Base-by-base conservation (phyloP, 306 rosid genomes). In the Fagus crenata region DNA sequence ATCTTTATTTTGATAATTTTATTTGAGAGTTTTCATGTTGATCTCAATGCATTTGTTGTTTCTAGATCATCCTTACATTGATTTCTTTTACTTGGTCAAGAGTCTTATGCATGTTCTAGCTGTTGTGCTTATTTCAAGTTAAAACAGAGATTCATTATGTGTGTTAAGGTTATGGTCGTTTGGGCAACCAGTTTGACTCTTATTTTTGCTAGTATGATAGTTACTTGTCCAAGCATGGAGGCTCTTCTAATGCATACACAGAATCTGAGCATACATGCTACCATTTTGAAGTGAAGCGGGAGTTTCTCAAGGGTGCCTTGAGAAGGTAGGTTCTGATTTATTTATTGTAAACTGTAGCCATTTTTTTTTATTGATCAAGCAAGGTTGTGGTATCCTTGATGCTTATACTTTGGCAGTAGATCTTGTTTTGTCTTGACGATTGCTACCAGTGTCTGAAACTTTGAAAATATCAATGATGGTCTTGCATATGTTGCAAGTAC, bases 141-240 rank as follows among this genome's bases (percentile, higher is more conserved):
- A 39, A 72, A 49, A 31, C 56, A 36, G 28, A 33, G 54, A 69
- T 67, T 59, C 65, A 6, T 12, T 72, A 72, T 73, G 53, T 76
- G 51, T 75, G 80, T 58, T 72, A 78, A 22, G 17, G 53, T 7
- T 49, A 49, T 42, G 14, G 54, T 83, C 36, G 42, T 81, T 83
- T 76, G 82, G 82, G 75, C 73, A 67, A 72, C 73, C 41, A 53
- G 54, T 82, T 84, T 90, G 81, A 84, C 83, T 81, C 64, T 90
- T 84, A 75, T 71, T 46, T 72, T 88, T 79, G 80, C 76, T 90
- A 95, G 99, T 95, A 92, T 82, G 99, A 95, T 85, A 90, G 97
- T 85, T 95, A 90, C 87, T 87, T 95, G 90, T 95, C 97, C 83
- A 95, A 95, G 84, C 99, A 95, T 65, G 99, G 99, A 78, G 99